phyloP scores from a whole-genome alignment of 495 filamentous ascomycete genomes.

The Xylaria curta region DNA sequence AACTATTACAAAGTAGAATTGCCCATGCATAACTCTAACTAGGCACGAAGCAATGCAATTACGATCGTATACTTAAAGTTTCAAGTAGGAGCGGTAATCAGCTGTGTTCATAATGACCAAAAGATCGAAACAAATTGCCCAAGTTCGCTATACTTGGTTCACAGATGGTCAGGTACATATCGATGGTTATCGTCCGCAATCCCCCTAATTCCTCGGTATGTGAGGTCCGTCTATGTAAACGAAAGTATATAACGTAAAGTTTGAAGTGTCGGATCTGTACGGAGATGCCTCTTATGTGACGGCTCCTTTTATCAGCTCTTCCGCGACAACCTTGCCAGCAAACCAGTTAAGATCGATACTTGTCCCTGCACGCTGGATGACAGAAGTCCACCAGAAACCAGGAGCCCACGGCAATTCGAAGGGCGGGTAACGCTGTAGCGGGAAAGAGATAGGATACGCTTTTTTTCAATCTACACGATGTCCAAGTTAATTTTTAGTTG shows the following conservation, averaged over 20 bases:
- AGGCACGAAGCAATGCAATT: too few species aligned
- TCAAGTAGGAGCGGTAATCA: background rate
- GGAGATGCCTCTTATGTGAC: background rate
- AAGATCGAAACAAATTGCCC: background rate
- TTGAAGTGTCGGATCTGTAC: background rate
- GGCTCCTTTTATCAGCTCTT: slow-evolving; percentile 31
- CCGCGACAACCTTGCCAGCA: slow-evolving; percentile 35
- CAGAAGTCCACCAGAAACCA: slow-evolving; percentile 40
- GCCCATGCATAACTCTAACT: too few species aligned
- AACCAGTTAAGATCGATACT: slow-evolving; percentile 38
- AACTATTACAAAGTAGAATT: too few species aligned
- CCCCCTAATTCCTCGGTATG: background rate
- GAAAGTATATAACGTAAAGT: background rate
- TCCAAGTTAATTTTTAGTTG: background rate
- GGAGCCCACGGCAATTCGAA: slow-evolving; percentile 32
- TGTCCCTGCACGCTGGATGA: slow-evolving; percentile 31
- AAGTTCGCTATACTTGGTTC: background rate
- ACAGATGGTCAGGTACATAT: background rate
- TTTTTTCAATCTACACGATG: slow-evolving; percentile 34
- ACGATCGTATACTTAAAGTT: too few species aligned
- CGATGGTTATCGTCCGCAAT: background rate
- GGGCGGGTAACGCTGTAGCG: slow-evolving; percentile 27
- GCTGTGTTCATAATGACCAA: background rate
- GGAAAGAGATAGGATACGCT: slow-evolving; percentile 31
- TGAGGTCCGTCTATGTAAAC: background rate